Conservation (phyloP, 2,329 filamentous ascomycete genomes). For the Nemania abortiva region DNA sequence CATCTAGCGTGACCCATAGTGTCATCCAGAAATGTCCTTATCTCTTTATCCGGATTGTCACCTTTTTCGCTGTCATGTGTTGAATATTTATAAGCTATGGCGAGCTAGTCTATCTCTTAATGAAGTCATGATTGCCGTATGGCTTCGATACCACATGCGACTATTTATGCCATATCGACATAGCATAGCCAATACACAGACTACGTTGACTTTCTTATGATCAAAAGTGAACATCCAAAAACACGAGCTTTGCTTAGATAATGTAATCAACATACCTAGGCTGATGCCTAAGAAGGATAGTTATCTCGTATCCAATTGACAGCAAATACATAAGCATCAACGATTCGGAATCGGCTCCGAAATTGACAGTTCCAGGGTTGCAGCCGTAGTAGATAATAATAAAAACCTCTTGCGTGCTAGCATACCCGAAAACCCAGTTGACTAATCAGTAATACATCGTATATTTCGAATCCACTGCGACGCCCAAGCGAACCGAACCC, state of each 20-base stretch:
- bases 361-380: no score
- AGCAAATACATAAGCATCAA: no score
- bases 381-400: no score
- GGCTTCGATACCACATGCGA: neutral
- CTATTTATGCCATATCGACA: neutral
- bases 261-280: neutral
- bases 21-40: neutral
- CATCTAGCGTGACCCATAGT: neutral
- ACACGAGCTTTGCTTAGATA: neutral
- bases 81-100: neutral
- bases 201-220: neutral
- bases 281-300: no score
- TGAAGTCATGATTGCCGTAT: neutral
- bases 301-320: no score
- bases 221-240: neutral
- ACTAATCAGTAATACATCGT: no score
- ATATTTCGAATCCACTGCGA: no score
- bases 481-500: no score
- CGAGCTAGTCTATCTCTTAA: neutral
- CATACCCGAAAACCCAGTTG: no score
- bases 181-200: neutral
- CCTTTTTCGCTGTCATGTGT: neutral
- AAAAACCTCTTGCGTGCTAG: no score
- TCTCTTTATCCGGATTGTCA: neutral
- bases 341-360: no score